Evolutionary conservation across 306 rosid species (phyloP).

Genomic region (Cucumis melo): DNA sequence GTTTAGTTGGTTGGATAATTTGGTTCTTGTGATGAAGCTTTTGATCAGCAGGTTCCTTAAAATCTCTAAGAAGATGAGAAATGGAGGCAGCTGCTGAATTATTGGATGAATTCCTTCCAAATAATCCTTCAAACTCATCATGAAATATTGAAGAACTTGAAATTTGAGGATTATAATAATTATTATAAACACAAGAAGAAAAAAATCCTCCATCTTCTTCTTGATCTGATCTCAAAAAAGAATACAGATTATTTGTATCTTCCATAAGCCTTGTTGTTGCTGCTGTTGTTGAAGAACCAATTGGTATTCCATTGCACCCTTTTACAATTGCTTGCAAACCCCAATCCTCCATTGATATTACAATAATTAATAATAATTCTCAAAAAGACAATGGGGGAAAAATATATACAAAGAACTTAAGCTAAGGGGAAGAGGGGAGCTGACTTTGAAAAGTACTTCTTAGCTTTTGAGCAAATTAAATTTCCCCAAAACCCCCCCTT

Average conservation of each 20-base stretch:
- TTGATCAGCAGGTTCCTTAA: conserved; percentile 8
- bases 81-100: conserved; percentile 11
- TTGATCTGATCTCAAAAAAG: background rate
- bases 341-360: conserved; percentile 51
- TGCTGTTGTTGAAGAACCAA: background rate
- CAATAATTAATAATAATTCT: too few relatives aligned
- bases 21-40: conserved; percentile 13
- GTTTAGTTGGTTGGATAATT: conserved; percentile 5
- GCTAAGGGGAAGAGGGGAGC: background rate
- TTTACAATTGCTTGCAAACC: conserved; percentile 75
- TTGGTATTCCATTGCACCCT: conserved; percentile 19
- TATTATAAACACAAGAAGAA: conserved; percentile 8
- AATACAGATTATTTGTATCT: conserved; percentile 4
- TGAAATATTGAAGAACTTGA: conserved; percentile 3
- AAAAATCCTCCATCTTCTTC: conserved; percentile 21
- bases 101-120: conserved; percentile 35
- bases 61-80: conserved; percentile 23
- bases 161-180: conserved; percentile 16
- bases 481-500: background rate
- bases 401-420: too few relatives aligned
- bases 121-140: conserved; percentile 46
- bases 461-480: background rate
- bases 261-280: background rate
- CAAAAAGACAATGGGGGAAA: background rate
- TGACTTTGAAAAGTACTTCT: conserved; percentile 2